Evolutionary conservation across 768 basidiomycete species (phyloP), one percentile per base, ranked within the genome.

Genomic region (Amylocystis lapponica): DNA sequence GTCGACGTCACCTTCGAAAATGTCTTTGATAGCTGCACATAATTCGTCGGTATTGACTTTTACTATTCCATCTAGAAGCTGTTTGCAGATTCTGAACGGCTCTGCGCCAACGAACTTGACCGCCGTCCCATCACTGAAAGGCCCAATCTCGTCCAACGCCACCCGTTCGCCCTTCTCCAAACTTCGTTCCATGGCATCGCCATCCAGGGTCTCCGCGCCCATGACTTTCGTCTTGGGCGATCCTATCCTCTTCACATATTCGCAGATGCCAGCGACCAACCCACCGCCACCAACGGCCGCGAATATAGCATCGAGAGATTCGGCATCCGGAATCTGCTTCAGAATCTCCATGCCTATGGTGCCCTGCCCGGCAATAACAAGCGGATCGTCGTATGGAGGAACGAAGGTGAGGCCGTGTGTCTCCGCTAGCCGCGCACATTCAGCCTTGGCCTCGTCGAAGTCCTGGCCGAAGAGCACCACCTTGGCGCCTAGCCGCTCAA

Each of bases 21-120:
- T 86, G 56, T 99, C 96, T 66, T 98, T 98, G 68, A 98, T 97
- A 5, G 93, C 93, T 6, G 96, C 96, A 59, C 96, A 99, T 34
- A 99, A 81, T 62, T 95, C 95, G 59, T 99, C 96, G 50, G 96
- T 98, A 58, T 88, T 79, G 23, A 86, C 89, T 56, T 84, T 78
- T 38, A 93, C 79, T 26, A 98, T 66, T 2, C 78, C 81, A 53
- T 97, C 92, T 16, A 98, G 64, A 27, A 89, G 71, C 36, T 85
- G 71, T 62, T 86, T 74, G 66, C 95, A 98, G 48, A 99, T 79
- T 46, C 95, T 77, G 67, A 97, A 96, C 0, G 91, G 83, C 61
- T 99, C 96, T 63, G 83, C 86, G 17, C 96, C 96, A 2, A 99
- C 94, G 37, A 93, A 76, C 63, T 87, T 87, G 34, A 99, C 96